Evolutionary conservation across 2,329 filamentous ascomycete species (phyloP).

Genomic region (Pyricularia pennisetigena): DNA sequence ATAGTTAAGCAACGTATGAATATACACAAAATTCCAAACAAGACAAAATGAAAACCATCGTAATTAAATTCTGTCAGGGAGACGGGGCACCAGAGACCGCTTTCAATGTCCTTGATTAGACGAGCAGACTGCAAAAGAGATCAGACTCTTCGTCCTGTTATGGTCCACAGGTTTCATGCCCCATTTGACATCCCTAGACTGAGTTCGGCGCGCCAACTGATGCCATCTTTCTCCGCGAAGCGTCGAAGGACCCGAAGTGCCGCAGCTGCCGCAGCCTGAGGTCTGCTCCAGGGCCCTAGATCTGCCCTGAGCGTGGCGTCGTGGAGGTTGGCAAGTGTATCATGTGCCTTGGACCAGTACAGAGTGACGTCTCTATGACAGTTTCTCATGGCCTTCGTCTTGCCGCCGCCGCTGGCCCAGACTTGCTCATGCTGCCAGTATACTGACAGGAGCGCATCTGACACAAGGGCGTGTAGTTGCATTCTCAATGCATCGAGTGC

Average conservation of each 20-base stretch:
- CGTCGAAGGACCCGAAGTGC: conserved; percentile 28
- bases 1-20: not conserved
- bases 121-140: not conserved
- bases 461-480: conserved; percentile 32
- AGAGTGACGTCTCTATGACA: not conserved
- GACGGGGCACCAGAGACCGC: not conserved
- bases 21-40: not conserved
- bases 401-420: not conserved
- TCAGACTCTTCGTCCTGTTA: not conserved
- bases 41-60: not conserved
- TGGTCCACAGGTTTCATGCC: not conserved
- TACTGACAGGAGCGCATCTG: conserved; percentile 28
- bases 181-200: conserved; percentile 7
- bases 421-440: conserved; percentile 18
- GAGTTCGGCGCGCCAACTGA: conserved; percentile 35
- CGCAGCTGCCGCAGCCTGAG: conserved; percentile 31
- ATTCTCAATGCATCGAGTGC: conserved; percentile 28
- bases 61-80: not conserved
- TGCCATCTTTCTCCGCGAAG: conserved; percentile 33
- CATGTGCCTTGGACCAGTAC: not conserved
- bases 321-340: not conserved
- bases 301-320: conserved; percentile 13
- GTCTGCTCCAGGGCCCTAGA: conserved; percentile 31
- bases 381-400: not conserved
- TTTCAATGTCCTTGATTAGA: not conserved